Conservation (phyloP, 2,329 filamentous ascomycete genomes). For the Pseudohalonectria lignicola region DNA sequence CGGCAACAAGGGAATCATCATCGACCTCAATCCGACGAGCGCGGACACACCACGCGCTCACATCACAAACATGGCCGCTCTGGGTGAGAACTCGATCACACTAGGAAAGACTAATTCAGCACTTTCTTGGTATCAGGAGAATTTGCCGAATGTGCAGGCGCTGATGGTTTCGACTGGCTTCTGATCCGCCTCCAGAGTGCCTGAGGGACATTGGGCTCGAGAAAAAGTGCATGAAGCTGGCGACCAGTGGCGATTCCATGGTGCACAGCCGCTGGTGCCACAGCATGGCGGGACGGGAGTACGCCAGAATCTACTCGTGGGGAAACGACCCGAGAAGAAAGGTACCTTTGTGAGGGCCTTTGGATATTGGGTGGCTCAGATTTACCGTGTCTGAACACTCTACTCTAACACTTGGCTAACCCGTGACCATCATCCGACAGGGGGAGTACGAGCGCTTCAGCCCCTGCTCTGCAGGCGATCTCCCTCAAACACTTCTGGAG, state of each 20-base stretch:
- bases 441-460: constrained; percentile 32
- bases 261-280: constrained; percentile 39
- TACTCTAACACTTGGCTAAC: constrained; percentile 17
- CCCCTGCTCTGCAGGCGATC: constrained; percentile 30
- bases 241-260: constrained; percentile 28
- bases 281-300: constrained; percentile 41
- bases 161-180: no score
- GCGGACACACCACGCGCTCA: constrained; percentile 48
- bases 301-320: constrained; percentile 37
- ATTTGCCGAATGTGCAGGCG: no score
- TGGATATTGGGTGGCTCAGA: no score
- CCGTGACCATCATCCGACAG: constrained; percentile 6
- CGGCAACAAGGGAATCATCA: constrained; percentile 40
- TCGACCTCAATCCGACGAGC: constrained; percentile 35
- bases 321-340: constrained; percentile 32
- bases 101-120: no score
- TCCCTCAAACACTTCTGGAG: constrained; percentile 37
- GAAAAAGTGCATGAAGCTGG: constrained; percentile 21
- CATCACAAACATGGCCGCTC: constrained; percentile 46
- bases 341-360: no score
- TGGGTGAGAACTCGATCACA: constrained; percentile 19
- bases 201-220: constrained; percentile 40
- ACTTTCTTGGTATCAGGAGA: no score
- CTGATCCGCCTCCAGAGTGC: constrained; percentile 34
- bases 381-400: constrained; percentile 21